Evolutionary conservation across 2,329 filamentous ascomycete genomes (phyloP).

Genomic region (Trichoderma arundinaceum): DNA sequence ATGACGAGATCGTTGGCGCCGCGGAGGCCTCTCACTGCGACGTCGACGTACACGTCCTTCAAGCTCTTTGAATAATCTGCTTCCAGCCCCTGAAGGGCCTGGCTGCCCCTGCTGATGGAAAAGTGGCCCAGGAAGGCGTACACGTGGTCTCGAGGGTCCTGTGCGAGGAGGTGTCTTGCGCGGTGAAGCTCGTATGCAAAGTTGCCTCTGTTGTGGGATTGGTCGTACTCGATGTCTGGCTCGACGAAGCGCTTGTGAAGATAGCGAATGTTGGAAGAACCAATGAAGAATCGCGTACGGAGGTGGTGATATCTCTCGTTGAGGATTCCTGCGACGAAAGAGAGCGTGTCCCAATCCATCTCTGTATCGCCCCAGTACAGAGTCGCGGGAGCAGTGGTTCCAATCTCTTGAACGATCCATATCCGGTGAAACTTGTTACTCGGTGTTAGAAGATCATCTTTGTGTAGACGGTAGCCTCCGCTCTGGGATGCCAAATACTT

Average conservation of each 20-base stretch:
- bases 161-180: conserved; percentile 42
- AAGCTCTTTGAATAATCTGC: conserved; percentile 42
- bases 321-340: conserved; percentile 41
- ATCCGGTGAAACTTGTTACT: conserved; percentile 43
- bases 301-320: conserved; percentile 45
- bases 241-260: conserved; percentile 44
- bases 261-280: conserved; percentile 45
- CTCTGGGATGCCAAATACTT: conserved; percentile 29
- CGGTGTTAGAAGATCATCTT: conserved; percentile 2
- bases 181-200: conserved; percentile 48
- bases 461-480: background rate
- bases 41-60: conserved; percentile 44
- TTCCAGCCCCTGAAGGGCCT: conserved; percentile 36
- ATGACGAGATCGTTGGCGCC: conserved; percentile 41
- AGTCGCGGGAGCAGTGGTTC: conserved; percentile 43
- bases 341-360: conserved; percentile 44
- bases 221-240: conserved; percentile 39
- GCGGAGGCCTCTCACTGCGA: conserved; percentile 41
- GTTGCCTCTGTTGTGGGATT: conserved; percentile 42
- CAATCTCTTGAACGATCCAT: conserved; percentile 49
- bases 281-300: conserved; percentile 40
- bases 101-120: conserved; percentile 38
- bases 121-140: conserved; percentile 48
- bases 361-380: conserved; percentile 45
- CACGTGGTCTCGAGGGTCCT: conserved; percentile 45